Evolutionary conservation across 1,139 yeast species (phyloP).

Genomic region (Arxiozyma slooffiae): DNA sequence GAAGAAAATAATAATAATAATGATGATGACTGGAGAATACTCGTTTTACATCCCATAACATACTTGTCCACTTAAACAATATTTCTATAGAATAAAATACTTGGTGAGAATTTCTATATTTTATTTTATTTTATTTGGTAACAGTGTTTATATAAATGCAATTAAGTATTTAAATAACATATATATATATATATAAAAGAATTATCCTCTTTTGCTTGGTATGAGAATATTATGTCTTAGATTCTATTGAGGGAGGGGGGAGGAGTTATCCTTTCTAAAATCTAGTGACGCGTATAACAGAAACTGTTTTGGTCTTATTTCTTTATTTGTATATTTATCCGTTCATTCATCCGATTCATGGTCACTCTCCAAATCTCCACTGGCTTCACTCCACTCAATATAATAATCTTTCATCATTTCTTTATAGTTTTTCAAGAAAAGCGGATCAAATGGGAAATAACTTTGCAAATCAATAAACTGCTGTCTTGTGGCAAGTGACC

Average conservation of each 20-base stretch:
- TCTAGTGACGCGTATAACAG: not conserved
- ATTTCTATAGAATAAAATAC: no score
- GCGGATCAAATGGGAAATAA: conserved; percentile 92
- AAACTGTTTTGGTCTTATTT: no score
- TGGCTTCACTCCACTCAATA: conserved; percentile 74
- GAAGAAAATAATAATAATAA: no score
- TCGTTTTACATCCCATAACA: no score
- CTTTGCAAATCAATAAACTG: conserved; percentile 85
- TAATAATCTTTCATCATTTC: conserved; percentile 46
- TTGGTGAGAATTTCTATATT: not conserved
- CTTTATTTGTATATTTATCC: no score
- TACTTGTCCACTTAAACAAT: not conserved
- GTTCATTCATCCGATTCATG: conserved; percentile 27
- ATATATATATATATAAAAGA: no score
- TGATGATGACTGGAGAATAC: no score
- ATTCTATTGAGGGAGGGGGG: no score
- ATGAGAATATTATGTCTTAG: not conserved
- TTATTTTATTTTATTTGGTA: not conserved
- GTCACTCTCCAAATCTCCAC: conserved; percentile 54
- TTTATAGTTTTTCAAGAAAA: conserved; percentile 58
- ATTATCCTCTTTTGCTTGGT: not conserved
- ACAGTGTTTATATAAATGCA: not conserved
- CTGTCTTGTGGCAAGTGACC: conserved; percentile 43
- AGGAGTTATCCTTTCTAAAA: not conserved
- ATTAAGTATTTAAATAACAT: not conserved